Percentiles rank a stretch among this genome's conserved stretches.
Conservation (phyloP, 768 basidiomycete genomes). For the Lactarius psammicola region DNA sequence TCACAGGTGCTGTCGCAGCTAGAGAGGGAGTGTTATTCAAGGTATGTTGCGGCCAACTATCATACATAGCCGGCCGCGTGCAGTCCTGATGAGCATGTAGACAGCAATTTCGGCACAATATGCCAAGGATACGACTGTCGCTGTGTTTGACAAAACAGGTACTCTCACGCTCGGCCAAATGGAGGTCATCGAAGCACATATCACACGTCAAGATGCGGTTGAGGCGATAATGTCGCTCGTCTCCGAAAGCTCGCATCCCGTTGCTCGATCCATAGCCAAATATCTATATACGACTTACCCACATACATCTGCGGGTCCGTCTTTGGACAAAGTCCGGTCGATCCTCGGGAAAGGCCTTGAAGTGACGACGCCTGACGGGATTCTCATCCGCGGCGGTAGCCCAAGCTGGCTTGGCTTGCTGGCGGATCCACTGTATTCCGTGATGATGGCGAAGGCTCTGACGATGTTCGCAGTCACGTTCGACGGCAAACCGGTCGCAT, state of each 20-base stretch:
- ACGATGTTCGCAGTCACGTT: conserved; percentile 45
- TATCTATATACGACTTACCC: conserved; percentile 31
- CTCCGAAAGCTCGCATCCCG: conserved; percentile 38
- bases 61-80: not conserved
- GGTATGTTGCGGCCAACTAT: conserved; percentile 14
- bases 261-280: conserved; percentile 37
- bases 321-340: conserved; percentile 31
- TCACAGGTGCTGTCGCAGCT: conserved; percentile 36
- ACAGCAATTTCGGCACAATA: conserved; percentile 21
- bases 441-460: conserved; percentile 41
- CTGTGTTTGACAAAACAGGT: conserved; percentile 62
- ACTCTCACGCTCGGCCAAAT: conserved; percentile 50
- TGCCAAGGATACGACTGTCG: conserved; percentile 39
- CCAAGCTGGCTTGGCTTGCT: conserved; percentile 37
- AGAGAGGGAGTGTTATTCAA: conserved; percentile 38
- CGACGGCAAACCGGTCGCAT: conserved; percentile 33
- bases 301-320: conserved; percentile 6
- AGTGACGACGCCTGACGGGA: conserved; percentile 37
- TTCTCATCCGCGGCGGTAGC: conserved; percentile 40
- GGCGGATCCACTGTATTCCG: conserved; percentile 35
- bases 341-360: conserved; percentile 41
- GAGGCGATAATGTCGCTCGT: conserved; percentile 35
- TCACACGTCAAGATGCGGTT: conserved; percentile 33
- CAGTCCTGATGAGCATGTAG: conserved; percentile 10
- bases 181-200: conserved; percentile 38